Evolutionary conservation across 2,329 filamentous ascomycete genomes (phyloP).

Genomic region (Aspergillus pseudoglaucus): DNA sequence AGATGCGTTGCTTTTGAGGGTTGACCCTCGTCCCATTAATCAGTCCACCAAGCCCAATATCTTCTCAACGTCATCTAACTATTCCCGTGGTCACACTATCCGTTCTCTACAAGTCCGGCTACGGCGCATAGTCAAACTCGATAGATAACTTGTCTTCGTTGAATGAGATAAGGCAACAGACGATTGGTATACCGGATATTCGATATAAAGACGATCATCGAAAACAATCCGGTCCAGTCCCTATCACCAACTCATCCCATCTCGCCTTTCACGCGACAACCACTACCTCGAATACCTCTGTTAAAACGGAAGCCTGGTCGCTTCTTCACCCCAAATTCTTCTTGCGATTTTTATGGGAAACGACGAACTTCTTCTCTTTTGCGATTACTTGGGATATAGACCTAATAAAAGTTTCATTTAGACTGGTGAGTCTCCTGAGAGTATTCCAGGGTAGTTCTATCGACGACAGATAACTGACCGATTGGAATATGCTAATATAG

Average conservation of each 20-base stretch:
- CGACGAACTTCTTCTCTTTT: constrained; percentile 14
- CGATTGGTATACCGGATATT: not conserved
- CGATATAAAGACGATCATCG: not conserved
- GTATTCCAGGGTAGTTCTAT: constrained; percentile 1
- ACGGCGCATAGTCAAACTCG: constrained; percentile 4
- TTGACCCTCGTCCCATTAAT: constrained; percentile 14
- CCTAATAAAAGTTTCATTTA: constrained; percentile 18
- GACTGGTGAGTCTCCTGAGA: constrained; percentile 25
- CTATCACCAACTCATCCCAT: not conserved
- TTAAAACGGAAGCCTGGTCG: constrained; percentile 23
- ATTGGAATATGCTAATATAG: constrained; percentile 8
- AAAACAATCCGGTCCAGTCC: not conserved
- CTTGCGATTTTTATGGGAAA: constrained; percentile 17
- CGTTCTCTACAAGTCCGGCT: constrained; percentile 6
- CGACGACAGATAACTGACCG: constrained; percentile 2
- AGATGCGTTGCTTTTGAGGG: constrained; percentile 24
- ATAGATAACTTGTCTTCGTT: not conserved
- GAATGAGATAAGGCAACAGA: no score
- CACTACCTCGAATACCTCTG: not conserved
- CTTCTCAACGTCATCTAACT: constrained; percentile 23
- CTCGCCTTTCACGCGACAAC: not conserved
- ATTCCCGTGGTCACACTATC: constrained; percentile 25
- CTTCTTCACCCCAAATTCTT: constrained; percentile 13
- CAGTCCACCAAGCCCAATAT: constrained; percentile 13
- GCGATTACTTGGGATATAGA: constrained; percentile 20